Evolutionary conservation across 2,329 filamentous ascomycete genomes (phyloP).

Genomic region (Phoma herbarum): DNA sequence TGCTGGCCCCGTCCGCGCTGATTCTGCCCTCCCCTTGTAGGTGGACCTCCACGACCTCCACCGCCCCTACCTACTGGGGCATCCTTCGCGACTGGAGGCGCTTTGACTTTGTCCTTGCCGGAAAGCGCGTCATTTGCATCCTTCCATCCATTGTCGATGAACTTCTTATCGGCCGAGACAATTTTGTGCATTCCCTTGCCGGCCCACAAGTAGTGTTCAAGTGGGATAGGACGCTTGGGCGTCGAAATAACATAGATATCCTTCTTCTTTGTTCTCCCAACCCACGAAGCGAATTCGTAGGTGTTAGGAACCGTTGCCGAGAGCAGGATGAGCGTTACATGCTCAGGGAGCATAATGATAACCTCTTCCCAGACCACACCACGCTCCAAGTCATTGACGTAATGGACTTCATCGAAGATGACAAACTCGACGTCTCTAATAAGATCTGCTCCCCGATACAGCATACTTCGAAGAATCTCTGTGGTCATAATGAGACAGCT

Average conservation of each 20-base stretch:
- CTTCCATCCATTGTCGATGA: conserved; percentile 93
- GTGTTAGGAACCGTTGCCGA: conserved; percentile 98
- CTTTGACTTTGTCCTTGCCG: conserved; percentile 79
- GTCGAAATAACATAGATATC: conserved; percentile 99
- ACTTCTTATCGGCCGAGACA: conserved; percentile 90
- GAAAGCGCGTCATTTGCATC: conserved; percentile 84
- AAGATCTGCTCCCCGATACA: conserved; percentile 93
- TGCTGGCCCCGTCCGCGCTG: conserved; percentile 59
- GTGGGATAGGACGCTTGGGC: conserved; percentile 88
- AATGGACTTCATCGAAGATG: conserved; percentile 98
- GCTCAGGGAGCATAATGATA: conserved; percentile 98
- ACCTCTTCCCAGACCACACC: conserved; percentile 99
- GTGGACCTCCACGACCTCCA: conserved; percentile 54
- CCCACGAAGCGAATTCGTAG: conserved; percentile 97
- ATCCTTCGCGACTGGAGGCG: conserved; percentile 59
- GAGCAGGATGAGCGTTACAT: conserved; percentile 92
- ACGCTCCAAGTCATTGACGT: conserved; percentile 94
- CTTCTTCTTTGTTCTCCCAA: conserved; percentile 96
- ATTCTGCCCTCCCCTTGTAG: conserved; percentile 60
- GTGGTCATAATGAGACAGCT: conserved; percentile 99
- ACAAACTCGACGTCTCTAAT: conserved; percentile 98
- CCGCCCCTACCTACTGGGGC: conserved; percentile 63
- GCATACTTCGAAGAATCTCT: conserved; percentile 96
- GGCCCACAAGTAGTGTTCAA: conserved; percentile 97
- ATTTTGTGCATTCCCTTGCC: conserved; percentile 94